Percentiles rank a stretch among this genome's conserved stretches.
phyloP scores from a whole-genome alignment of 768 basidiomycete species.

The Suillus plorans region DNA sequence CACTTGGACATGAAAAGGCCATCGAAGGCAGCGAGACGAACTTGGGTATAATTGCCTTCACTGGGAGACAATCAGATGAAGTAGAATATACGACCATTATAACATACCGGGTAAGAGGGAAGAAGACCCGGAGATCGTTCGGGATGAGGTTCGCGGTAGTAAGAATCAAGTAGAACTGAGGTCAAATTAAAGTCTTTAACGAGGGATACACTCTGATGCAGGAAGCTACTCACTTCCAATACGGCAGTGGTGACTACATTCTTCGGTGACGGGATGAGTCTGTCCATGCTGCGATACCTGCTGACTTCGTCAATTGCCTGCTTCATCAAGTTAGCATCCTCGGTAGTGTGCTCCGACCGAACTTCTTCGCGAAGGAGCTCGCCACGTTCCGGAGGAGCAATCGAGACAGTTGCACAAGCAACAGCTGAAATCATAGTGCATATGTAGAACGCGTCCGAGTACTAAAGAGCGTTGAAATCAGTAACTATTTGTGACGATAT shows the following conservation, averaged over 20 bases:
- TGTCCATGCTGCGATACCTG: conserved; percentile 92
- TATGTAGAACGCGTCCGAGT: conserved; percentile 88
- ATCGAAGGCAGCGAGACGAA: conserved; percentile 93
- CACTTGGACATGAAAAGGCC: conserved; percentile 88
- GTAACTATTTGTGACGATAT: conserved; percentile 6
- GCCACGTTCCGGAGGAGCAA: conserved; percentile 75
- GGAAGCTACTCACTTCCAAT: conserved; percentile 66
- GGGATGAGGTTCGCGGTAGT: conserved; percentile 77
- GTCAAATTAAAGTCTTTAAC: conserved; percentile 3
- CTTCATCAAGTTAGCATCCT: conserved; percentile 70
- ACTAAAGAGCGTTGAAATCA: conserved; percentile 44
- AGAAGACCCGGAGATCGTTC: conserved; percentile 74
- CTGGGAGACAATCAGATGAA: conserved; percentile 39
- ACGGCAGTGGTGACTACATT: conserved; percentile 92
- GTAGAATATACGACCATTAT: not conserved
- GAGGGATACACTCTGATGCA: conserved; percentile 6
- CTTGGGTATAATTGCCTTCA: conserved; percentile 91
- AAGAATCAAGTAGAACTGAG: conserved; percentile 77
- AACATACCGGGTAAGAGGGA: conserved; percentile 83
- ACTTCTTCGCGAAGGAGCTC: conserved; percentile 72
- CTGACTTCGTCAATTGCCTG: conserved; percentile 81
- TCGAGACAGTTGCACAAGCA: conserved; percentile 76
- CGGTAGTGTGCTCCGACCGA: conserved; percentile 61
- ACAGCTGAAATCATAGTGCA: conserved; percentile 82
- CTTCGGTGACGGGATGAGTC: conserved; percentile 90